These are phyloP conservation scores for Drechslera avenae DNA, from an alignment of 2,329 filamentous ascomycete species.

Conservation along the genomic window DNA sequence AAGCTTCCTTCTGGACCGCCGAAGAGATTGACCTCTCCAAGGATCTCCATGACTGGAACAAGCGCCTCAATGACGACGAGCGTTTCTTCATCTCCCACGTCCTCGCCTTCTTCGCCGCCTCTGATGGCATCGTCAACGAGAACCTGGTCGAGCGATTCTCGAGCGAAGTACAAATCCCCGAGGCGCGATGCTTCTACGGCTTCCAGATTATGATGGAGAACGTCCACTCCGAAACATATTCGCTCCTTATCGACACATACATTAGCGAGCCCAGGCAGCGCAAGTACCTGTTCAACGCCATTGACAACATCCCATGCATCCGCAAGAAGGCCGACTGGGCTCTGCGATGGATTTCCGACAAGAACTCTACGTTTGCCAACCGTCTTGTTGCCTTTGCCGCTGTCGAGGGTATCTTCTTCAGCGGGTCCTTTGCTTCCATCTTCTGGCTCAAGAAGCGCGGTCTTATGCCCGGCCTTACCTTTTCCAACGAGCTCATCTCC, in stretches of 20 bases:
- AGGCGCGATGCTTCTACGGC: constrained; percentile 99
- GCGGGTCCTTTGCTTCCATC: constrained; percentile 95
- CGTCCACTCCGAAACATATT: constrained; percentile 99
- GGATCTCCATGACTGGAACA: constrained; percentile 99
- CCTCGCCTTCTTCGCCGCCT: constrained; percentile 97
- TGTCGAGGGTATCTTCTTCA: constrained; percentile 99
- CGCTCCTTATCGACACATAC: constrained; percentile 97
- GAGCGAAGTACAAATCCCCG: constrained; percentile 92
- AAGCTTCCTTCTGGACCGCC: constrained; percentile 99
- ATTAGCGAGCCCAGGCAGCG: constrained; percentile 97
- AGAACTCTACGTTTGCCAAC: constrained; percentile 91
- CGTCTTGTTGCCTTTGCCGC: constrained; percentile 96
- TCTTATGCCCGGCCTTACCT: constrained; percentile 96
- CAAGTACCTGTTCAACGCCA: constrained; percentile 94
- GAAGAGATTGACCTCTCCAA: constrained; percentile 99
- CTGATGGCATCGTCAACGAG: constrained; percentile 99
- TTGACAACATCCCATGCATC: constrained; percentile 98
- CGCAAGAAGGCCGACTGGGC: constrained; percentile 99
- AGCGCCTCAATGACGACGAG: constrained; percentile 94
- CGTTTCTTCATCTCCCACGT: constrained; percentile 98
- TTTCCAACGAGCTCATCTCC: constrained; percentile 99
- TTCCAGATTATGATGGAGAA: constrained; percentile 99
- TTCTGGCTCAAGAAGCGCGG: constrained; percentile 99
- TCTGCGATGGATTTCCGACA: constrained; percentile 90
- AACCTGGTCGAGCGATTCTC: constrained; percentile 98